Conservation (phyloP, 495 filamentous ascomycete genomes). For the Pyrenula massariospora region DNA sequence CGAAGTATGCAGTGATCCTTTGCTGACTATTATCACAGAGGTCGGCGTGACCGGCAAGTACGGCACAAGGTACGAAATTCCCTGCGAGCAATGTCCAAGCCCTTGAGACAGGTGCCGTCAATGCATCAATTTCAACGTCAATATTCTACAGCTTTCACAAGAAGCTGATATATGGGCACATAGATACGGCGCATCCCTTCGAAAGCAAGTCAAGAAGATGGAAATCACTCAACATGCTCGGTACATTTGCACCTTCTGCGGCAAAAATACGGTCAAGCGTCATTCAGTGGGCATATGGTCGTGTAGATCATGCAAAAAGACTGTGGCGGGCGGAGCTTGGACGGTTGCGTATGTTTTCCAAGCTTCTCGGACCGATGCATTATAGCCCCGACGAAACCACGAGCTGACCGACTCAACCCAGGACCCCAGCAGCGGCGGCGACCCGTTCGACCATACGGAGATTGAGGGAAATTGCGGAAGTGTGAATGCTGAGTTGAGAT, state of each 20-base stretch:
- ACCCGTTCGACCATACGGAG: slow-evolving; percentile 95
- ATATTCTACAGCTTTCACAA: slow-evolving; percentile 11
- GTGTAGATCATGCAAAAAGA: slow-evolving; percentile 89
- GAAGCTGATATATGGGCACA: slow-evolving; percentile 11
- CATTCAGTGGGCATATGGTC: slow-evolving; percentile 91
- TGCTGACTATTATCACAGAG: slow-evolving; percentile 41
- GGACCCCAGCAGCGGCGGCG: slow-evolving; percentile 89
- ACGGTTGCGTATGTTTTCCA: slow-evolving; percentile 73
- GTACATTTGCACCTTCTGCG: slow-evolving; percentile 86
- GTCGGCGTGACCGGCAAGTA: slow-evolving; percentile 77
- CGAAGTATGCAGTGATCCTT: slow-evolving; percentile 3
- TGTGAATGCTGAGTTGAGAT: slow-evolving; percentile 49
- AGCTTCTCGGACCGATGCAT: background rate
- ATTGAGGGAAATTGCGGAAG: slow-evolving; percentile 95
- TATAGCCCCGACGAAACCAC: slow-evolving; percentile 4
- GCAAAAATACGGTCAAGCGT: slow-evolving; percentile 88
- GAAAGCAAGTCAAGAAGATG: slow-evolving; percentile 99
- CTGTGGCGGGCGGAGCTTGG: slow-evolving; percentile 92
- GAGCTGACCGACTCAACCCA: slow-evolving; percentile 31
- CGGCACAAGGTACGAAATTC: slow-evolving; percentile 46
- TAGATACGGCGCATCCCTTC: slow-evolving; percentile 98
- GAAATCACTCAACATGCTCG: slow-evolving; percentile 94
- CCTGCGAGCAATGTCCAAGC: too few relatives aligned
- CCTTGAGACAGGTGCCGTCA: too few relatives aligned
- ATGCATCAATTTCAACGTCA: too few relatives aligned